Evolutionary conservation across 768 basidiomycete genomes (phyloP).

Genomic region (Brasilioporus rufonigricans): DNA sequence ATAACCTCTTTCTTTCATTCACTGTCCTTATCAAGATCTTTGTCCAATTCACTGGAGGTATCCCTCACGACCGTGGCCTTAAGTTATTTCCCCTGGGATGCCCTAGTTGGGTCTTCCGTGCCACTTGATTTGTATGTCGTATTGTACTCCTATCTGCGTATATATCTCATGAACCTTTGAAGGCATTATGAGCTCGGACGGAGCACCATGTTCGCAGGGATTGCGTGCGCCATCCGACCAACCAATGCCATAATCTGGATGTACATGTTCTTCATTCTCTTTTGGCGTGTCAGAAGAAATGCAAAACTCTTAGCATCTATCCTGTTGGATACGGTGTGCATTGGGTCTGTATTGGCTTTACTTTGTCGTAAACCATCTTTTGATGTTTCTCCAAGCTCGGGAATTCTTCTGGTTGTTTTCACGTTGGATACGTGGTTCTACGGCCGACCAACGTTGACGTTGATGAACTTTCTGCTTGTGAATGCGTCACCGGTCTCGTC

Average conservation of each 20-base stretch:
- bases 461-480: slow-evolving; percentile 76
- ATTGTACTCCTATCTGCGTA: background rate
- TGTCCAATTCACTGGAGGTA: slow-evolving; percentile 93
- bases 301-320: slow-evolving; percentile 30
- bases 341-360: slow-evolving; percentile 43
- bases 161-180: slow-evolving; percentile 32
- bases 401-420: slow-evolving; percentile 33
- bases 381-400: slow-evolving; percentile 17
- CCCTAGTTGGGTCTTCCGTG: slow-evolving; percentile 28
- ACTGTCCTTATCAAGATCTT: slow-evolving; percentile 77
- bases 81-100: slow-evolving; percentile 72
- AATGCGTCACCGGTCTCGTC: slow-evolving; percentile 84
- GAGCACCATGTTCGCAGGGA: slow-evolving; percentile 59
- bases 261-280: slow-evolving; percentile 57
- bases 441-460: slow-evolving; percentile 62
- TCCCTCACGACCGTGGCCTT: slow-evolving; percentile 79
- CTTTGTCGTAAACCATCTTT: slow-evolving; percentile 1
- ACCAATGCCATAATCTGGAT: slow-evolving; percentile 88
- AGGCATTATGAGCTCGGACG: slow-evolving; percentile 32
- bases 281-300: slow-evolving; percentile 51
- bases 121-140: slow-evolving; percentile 21
- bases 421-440: slow-evolving; percentile 72
- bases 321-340: slow-evolving; percentile 36
- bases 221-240: slow-evolving; percentile 82
- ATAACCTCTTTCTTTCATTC: slow-evolving; percentile 86